Evolutionary conservation across 2,329 filamentous ascomycete species (phyloP).

Genomic region (Trichothecium sympodiale): DNA sequence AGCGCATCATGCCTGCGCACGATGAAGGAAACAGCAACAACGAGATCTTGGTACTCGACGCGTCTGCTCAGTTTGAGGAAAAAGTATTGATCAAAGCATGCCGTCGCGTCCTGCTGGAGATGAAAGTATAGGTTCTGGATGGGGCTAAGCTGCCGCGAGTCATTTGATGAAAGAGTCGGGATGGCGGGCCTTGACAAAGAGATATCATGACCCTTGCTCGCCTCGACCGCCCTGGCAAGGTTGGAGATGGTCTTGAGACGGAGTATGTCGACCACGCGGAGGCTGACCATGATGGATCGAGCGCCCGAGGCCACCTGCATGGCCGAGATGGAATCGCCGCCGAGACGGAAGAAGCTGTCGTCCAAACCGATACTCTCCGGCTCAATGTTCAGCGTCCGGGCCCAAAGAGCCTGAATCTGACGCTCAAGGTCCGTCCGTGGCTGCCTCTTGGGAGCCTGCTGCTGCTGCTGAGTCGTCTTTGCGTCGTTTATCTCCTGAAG

Average conservation of each 20-base stretch:
- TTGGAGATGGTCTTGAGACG: neutral
- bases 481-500: constrained; percentile 18
- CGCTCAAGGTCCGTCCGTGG: constrained; percentile 7
- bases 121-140: constrained; percentile 3
- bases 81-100: constrained; percentile 4
- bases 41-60: neutral
- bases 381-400: constrained; percentile 20
- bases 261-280: neutral
- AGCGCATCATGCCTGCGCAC: constrained; percentile 4
- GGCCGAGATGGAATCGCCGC: constrained; percentile 37
- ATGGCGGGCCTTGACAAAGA: too few relatives aligned
- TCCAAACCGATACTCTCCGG: constrained; percentile 24
- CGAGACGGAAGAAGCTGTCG: constrained; percentile 37
- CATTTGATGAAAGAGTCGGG: too few relatives aligned
- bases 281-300: neutral
- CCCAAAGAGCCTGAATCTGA: constrained; percentile 24
- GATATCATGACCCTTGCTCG: too few relatives aligned
- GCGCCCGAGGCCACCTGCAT: constrained; percentile 29
- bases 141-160: neutral
- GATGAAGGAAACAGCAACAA: neutral
- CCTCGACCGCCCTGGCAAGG: neutral
- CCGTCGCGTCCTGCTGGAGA: neutral
- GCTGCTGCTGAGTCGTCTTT: constrained; percentile 1
- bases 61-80: neutral
- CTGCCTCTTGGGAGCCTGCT: constrained; percentile 5